Percentiles rank a stretch among this genome's conserved stretches.
phyloP scores from a whole-genome alignment of 768 basidiomycete genomes.

The Termitomyces sp. region DNA sequence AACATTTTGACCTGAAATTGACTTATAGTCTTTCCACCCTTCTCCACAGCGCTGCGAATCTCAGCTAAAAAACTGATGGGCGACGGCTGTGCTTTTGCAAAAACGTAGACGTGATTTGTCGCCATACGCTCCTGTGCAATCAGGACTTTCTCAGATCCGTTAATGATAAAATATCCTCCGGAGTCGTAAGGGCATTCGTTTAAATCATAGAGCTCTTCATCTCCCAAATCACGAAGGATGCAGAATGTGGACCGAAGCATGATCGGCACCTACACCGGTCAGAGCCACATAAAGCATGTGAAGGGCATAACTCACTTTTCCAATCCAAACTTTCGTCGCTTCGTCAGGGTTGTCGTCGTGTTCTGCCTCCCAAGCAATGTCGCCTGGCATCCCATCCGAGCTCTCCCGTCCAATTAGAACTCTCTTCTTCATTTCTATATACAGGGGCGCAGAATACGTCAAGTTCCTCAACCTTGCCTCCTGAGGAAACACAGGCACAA shows the following conservation, averaged over 20 bases:
- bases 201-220: constrained; percentile 81
- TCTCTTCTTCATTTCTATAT: constrained; percentile 92
- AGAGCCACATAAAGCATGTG: neutral
- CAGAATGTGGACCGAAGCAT: constrained; percentile 97
- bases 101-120: constrained; percentile 98
- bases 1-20: constrained; percentile 99
- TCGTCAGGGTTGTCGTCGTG: constrained; percentile 62
- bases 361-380: constrained; percentile 74
- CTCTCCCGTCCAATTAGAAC: constrained; percentile 80
- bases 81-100: constrained; percentile 95
- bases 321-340: constrained; percentile 87
- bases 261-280: constrained; percentile 75
- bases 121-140: constrained; percentile 99
- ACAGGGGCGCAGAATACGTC: constrained; percentile 94
- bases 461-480: constrained; percentile 93
- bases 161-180: constrained; percentile 99
- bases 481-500: constrained; percentile 93
- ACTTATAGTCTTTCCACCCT: constrained; percentile 96
- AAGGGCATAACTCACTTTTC: constrained; percentile 61
- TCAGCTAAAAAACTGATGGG: constrained; percentile 95
- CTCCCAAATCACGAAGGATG: constrained; percentile 75
- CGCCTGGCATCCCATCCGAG: constrained; percentile 75
- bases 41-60: constrained; percentile 96
- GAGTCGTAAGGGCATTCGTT: constrained; percentile 99
- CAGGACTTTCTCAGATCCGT: constrained; percentile 99